Conservation (phyloP, 306 rosid genomes). For the Dryas drummondii region DNA sequence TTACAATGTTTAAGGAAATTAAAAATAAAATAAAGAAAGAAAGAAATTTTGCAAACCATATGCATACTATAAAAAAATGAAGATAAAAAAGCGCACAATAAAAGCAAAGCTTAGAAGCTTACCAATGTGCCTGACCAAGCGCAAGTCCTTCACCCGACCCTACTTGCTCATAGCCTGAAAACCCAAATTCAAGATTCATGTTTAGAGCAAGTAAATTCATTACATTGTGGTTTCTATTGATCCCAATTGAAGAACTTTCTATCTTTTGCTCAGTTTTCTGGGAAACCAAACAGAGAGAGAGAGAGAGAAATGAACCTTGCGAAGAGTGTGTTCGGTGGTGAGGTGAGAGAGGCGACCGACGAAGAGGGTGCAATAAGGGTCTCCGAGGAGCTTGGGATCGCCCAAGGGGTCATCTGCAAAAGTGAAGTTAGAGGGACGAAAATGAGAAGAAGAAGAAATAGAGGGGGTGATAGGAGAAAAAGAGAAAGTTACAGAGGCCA, state of each 20-base stretch:
- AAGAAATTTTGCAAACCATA: background rate
- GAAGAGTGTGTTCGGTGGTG: too few relatives aligned
- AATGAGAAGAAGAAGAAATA: background rate
- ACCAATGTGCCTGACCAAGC: constrained; percentile 92
- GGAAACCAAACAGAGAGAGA: too few relatives aligned
- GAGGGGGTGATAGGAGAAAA: background rate
- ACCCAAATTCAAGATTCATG: constrained; percentile 25
- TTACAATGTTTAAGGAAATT: background rate
- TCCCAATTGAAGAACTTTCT: background rate
- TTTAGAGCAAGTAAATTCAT: background rate
- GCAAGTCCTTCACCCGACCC: constrained; percentile 75
- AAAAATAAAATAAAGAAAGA: background rate
- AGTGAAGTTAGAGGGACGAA: background rate
- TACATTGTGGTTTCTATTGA: background rate
- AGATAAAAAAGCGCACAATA: background rate
- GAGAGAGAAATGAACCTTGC: too few relatives aligned
- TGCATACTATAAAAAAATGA: background rate
- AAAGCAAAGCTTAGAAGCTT: constrained; percentile 15
- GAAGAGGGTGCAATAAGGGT: constrained; percentile 80
- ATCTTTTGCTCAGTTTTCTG: background rate
- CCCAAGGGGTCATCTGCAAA: constrained; percentile 75
- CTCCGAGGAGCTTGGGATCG: constrained; percentile 70
- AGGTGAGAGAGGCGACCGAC: too few relatives aligned
- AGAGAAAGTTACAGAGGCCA: constrained; percentile 47
- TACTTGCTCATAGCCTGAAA: constrained; percentile 79